Evolutionary conservation across 2,329 filamentous ascomycete genomes (phyloP), one percentile per base, ranked within the genome.

Genomic region (Nannizziopsis arthrosporioides): DNA sequence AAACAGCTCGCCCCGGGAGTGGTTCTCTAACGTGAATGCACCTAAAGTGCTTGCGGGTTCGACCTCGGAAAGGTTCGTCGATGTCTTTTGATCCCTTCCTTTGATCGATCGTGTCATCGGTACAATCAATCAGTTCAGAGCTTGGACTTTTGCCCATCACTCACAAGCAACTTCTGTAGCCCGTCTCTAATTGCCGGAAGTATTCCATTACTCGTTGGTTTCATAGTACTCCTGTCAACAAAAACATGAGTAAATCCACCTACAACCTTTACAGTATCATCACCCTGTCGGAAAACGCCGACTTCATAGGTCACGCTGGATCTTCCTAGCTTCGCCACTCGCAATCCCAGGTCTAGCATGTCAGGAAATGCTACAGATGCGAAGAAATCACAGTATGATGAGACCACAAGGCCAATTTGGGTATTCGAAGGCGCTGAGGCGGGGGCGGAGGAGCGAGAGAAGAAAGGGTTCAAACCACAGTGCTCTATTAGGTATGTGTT

Each of bases 291-390:
- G 59, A 95, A 96, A 1, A 96, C 74, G 0, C 81, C 92, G 50
- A 94, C 78, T 62, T 96, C 90, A 61, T 94, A 96, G 10, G 80
- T 85, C 7, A 94, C 88, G 59, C 87, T 94, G 19, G 85, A 87
- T 56, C 79, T 84, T 3, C 89, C 88, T 6, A 96, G 74, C 64
- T 83, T 89, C 56, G 83, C 84, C 32, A 94, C 87, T 10, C 88
- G 76, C 38, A 96, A 66, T 1, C 81, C 85, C 3, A 95, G 73
- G 56, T 95, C 86, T 0, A 93, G 77, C 2, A 88, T 74, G 32
- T 83, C 81, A 0, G 90, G 90, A 58, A 90, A 95, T 2, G 82
- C 78, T 37, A 92, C 80, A 0, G 84, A 82, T 0, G 81, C 78
- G 60, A 94, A 85, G 67, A 86, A 95, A 68, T 94, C 82, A 59